A percentile compares a stretch with the other conserved stretches of the same genome.
Evolutionary conservation across 2,329 filamentous ascomycete species (phyloP).

Genomic region (Niveomyces coronatus): DNA sequence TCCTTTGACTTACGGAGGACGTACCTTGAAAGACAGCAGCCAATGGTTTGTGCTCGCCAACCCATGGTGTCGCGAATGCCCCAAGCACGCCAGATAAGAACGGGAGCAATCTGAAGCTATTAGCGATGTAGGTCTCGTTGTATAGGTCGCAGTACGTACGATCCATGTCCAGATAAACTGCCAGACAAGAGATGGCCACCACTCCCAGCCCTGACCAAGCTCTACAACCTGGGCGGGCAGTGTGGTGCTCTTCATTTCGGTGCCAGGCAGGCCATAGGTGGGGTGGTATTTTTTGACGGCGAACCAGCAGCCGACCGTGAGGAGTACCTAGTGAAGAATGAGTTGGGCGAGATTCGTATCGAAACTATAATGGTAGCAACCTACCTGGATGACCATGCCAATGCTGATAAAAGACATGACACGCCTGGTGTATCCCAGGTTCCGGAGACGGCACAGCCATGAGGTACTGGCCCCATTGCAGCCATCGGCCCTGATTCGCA

Average conservation of each 20-base stretch:
- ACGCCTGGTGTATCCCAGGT: constrained; percentile 27
- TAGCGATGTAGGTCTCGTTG: not conserved
- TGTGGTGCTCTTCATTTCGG: constrained; percentile 20
- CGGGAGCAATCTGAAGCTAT: constrained; percentile 31
- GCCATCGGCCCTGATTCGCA: constrained; percentile 10
- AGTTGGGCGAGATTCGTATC: not conserved
- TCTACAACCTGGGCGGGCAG: constrained; percentile 31
- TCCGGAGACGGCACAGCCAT: constrained; percentile 24
- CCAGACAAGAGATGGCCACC: constrained; percentile 47
- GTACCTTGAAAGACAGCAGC: constrained; percentile 23
- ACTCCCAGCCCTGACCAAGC: constrained; percentile 44
- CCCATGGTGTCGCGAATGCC: constrained; percentile 45
- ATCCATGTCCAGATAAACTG: constrained; percentile 45
- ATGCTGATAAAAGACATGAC: constrained; percentile 35
- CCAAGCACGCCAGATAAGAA: constrained; percentile 41
- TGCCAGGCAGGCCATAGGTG: constrained; percentile 34
- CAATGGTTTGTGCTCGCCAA: constrained; percentile 45
- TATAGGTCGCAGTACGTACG: constrained; percentile 14
- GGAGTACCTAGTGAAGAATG: constrained; percentile 30
- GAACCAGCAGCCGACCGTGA: constrained; percentile 44
- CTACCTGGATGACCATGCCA: constrained; percentile 39
- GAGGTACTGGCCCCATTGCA: constrained; percentile 20
- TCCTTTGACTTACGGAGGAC: not conserved
- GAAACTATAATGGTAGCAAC: not conserved
- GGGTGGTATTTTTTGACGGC: constrained; percentile 48